phyloP scores from a whole-genome alignment of 2,329 filamentous ascomycete genomes.

The Fonsecaea pedrosoi region DNA sequence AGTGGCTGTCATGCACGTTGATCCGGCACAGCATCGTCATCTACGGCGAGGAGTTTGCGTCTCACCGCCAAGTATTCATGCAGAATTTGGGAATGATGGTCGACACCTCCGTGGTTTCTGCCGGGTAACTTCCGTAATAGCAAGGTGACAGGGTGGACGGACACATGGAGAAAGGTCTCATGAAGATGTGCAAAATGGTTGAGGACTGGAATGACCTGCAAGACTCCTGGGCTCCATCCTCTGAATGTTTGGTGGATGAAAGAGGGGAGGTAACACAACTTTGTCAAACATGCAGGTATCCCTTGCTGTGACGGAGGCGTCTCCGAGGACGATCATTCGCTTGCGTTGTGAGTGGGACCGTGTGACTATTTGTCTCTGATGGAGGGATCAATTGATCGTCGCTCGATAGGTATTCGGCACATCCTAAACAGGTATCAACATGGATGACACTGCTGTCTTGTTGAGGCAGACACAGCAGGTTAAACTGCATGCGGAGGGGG shows the following conservation, averaged over 20 bases:
- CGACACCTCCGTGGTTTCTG: background rate
- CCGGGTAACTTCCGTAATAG: background rate
- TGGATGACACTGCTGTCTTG: slow-evolving; percentile 5
- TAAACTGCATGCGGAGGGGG: background rate
- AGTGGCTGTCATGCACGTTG: background rate
- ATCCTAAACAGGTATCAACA: slow-evolving; percentile 10
- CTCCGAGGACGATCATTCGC: slow-evolving; percentile 10
- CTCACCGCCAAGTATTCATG: slow-evolving; percentile 4
- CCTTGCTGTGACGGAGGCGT: background rate
- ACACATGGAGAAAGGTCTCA: background rate
- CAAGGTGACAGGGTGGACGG: background rate
- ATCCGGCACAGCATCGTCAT: background rate
- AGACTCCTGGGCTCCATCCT: background rate
- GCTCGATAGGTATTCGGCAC: background rate
- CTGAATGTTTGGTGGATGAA: background rate
- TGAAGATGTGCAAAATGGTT: slow-evolving; percentile 1
- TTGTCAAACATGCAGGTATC: background rate
- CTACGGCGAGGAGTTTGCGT: background rate
- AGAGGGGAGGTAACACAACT: background rate
- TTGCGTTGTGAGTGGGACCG: background rate
- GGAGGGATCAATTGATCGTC: background rate
- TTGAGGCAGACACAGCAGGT: no score
- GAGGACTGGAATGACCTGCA: background rate
- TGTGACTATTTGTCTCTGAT: background rate
- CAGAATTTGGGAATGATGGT: slow-evolving; percentile 3